Conservation (phyloP, 2,329 filamentous ascomycete genomes). For the Eutypa lata region DNA sequence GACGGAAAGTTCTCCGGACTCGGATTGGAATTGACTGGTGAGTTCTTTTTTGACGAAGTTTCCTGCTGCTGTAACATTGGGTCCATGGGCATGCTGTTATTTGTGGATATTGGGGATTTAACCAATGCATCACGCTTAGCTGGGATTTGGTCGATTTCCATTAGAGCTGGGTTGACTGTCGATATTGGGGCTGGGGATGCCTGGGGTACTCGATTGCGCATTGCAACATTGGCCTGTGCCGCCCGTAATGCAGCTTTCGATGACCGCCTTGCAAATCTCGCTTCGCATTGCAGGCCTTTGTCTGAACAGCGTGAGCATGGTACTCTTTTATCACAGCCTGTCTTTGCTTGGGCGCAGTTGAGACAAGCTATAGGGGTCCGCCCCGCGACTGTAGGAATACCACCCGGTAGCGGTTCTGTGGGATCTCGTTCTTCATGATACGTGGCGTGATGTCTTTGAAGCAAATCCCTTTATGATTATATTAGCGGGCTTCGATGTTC, state of each 20-base stretch:
- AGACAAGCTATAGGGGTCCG: conserved; percentile 46
- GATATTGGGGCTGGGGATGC: conserved; percentile 18
- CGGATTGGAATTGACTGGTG: conserved; percentile 30
- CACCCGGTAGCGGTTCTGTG: conserved; percentile 41
- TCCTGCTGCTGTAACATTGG: conserved; percentile 29
- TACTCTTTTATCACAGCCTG: conserved; percentile 47
- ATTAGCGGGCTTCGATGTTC: conserved; percentile 14
- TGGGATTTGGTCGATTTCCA: conserved; percentile 32
- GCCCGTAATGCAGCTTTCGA: conserved; percentile 45
- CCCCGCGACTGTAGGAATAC: conserved; percentile 37
- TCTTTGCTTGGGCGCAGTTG: conserved; percentile 49
- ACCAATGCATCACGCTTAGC: conserved; percentile 22
- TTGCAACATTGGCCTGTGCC: conserved; percentile 37
- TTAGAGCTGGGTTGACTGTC: conserved; percentile 31
- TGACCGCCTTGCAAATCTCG: conserved; percentile 48
- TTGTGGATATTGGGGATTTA: conserved; percentile 26
- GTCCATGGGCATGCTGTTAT: conserved; percentile 26
- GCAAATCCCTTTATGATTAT: conserved; percentile 41
- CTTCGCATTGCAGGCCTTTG: conserved; percentile 45
- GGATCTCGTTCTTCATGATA: conserved; percentile 49
- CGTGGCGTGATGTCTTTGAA: conserved; percentile 48
- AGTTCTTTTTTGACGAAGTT: conserved; percentile 23
- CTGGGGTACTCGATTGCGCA: conserved; percentile 15
- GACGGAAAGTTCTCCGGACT: conserved; percentile 34
- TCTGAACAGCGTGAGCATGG: conserved; percentile 48